Evolutionary conservation across 768 basidiomycete species (phyloP), one percentile per base, ranked within the genome.

Genomic region (Leccinum olivaceopallidum): DNA sequence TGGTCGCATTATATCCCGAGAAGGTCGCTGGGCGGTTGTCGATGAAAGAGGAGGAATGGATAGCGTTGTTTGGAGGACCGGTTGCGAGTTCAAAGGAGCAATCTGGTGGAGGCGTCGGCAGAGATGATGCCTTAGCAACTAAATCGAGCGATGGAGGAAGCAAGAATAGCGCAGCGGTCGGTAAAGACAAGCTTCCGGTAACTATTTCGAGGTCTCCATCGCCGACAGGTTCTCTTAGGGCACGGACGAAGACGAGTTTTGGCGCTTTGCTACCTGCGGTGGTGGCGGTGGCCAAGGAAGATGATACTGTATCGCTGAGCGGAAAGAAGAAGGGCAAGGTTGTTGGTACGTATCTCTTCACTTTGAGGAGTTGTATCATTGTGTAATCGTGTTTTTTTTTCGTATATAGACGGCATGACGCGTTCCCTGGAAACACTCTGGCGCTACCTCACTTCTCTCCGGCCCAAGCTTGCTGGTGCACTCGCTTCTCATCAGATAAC

Each of bases 391-490:
- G 1, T 36, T 20, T 42, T 9, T 32, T 34, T 34, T 2, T 12
- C 5, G 0, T n/a, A 26, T 59, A 20, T 61, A 87, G 90, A 88
- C 63, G 83, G 86, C 32, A 78, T 82, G 59, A 80, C 81, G 53
- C 83, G 84, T 22, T 90, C 95, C 2, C 79, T 96, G n/a, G 95
- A 98, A 71, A 88, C 90, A 0, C 83, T 99, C 5, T 81, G 94
- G 63, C 84, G 88, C 12, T 98, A 94, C 71, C 84, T 98, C 7
- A 86, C 93, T 2, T 94, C 97, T 68, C 85, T 93, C 12, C 85
- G 97, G 13, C 94, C 92, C 12, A 95, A 95, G 70, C 81, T 98
- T 39, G 82, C 78, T 2, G 88, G 87, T 6, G 92, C 92, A 0
- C 84, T 98, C 2, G 82, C 84, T 44, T 78, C 83, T 4, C 82